These are phyloP conservation scores for Penicillium canariense DNA, from an alignment of 495 filamentous ascomycete genomes.

Conservation along the genomic window DNA sequence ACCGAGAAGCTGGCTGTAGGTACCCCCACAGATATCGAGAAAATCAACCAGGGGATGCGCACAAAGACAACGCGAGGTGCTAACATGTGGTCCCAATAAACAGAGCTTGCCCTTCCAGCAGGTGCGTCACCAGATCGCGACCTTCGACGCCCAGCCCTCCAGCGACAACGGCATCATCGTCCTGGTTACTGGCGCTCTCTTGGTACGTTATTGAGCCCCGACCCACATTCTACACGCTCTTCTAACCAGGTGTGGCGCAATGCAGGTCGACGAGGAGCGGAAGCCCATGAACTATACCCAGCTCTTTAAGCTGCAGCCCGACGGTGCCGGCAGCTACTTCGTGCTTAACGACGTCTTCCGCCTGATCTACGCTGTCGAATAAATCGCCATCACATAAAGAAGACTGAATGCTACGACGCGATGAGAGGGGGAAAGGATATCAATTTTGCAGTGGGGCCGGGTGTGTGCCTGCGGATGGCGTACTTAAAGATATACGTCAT, in stretches of 20 bases:
- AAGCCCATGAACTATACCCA: slow-evolving; percentile 84
- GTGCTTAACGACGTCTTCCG: slow-evolving; percentile 93
- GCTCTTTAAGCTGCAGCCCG: slow-evolving; percentile 74
- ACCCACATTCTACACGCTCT: background rate
- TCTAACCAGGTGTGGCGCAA: background rate
- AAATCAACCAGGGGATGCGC: background rate
- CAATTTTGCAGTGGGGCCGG: slow-evolving; percentile 3
- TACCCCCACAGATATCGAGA: background rate
- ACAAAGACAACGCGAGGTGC: background rate
- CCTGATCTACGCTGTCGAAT: slow-evolving; percentile 58
- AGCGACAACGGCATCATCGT: slow-evolving; percentile 69
- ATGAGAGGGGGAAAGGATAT: slow-evolving; percentile 19
- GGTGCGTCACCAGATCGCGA: slow-evolving; percentile 66
- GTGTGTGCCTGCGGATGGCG: slow-evolving; percentile 6
- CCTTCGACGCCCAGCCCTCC: slow-evolving; percentile 74
- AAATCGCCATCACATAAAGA: slow-evolving; percentile 7
- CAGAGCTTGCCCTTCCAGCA: slow-evolving; percentile 77
- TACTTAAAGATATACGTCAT: slow-evolving; percentile 1
- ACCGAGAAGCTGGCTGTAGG: slow-evolving; percentile 74
- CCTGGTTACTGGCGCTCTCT: slow-evolving; percentile 76
- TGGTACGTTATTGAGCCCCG: slow-evolving; percentile 52
- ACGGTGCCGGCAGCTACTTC: slow-evolving; percentile 68
- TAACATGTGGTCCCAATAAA: slow-evolving; percentile 7
- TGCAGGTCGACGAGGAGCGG: slow-evolving; percentile 78
- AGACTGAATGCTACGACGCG: slow-evolving; percentile 20